Conservation (phyloP, 768 basidiomycete genomes). For the Phlebiopsis flavidoalba region DNA sequence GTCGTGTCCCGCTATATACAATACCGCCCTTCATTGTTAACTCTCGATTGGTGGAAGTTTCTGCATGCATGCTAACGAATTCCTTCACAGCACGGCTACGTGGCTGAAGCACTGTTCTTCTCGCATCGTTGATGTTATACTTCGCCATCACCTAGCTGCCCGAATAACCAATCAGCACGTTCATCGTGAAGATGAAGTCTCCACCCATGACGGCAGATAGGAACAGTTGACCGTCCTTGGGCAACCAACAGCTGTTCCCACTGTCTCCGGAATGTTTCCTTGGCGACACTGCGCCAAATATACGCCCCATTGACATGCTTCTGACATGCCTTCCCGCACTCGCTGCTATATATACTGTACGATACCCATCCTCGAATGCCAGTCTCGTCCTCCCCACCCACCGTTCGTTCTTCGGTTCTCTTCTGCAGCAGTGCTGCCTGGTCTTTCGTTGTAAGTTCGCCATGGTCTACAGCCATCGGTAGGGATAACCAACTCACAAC, state of each 20-base stretch:
- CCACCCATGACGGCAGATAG: background rate
- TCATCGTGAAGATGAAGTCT: background rate
- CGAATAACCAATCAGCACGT: background rate
- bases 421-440: constrained; percentile 54
- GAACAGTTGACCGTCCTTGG: background rate
- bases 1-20: background rate
- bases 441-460: constrained; percentile 17
- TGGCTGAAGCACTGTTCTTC: background rate
- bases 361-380: constrained; percentile 16
- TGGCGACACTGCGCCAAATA: background rate
- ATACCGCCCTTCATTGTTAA: background rate
- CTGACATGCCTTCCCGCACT: background rate
- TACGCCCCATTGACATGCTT: background rate
- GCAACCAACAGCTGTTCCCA: background rate
- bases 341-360: constrained; percentile 2
- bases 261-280: background rate
- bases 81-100: constrained; percentile 5
- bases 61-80: constrained; percentile 1
- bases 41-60: background rate
- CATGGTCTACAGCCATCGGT: constrained; percentile 4
- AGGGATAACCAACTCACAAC: background rate
- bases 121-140: background rate
- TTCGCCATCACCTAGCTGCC: background rate
- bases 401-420: constrained; percentile 15
- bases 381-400: constrained; percentile 11